Evolutionary conservation across 2,329 filamentous ascomycete genomes (phyloP), one percentile per base, ranked within the genome.

Genomic region (Pseudocercospora fuligena): DNA sequence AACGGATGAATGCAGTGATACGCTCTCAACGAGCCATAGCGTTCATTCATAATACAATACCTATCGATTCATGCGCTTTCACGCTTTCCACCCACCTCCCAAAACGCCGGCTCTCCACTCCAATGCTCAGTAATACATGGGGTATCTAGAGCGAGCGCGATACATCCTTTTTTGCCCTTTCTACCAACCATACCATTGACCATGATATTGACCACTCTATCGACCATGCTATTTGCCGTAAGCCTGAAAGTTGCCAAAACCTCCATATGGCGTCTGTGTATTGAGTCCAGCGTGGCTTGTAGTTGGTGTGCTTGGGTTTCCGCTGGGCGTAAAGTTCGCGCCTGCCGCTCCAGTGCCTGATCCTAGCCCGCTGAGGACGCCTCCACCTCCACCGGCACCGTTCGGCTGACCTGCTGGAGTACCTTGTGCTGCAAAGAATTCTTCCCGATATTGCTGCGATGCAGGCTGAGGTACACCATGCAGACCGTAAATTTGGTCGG

Each of bases 401-500:
- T 43, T 43, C 5, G 40, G 16, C 64, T 72, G 66, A 64, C 70
- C 67, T 68, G 71, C 61, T 19, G 70, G 74, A 40, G 72, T 84
- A 73, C 58, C 81, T 64, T 80, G 81, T 63, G 81, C 81, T 16
- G 81, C 81, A 27, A 82, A 77, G 66, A 78, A 79, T 49, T 79
- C 78, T n/a, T 79, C 77, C 12, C 78, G 71, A 33, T 73, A 75
- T 40, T 77, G 79, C 90, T 82, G 88, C 72, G 91, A 86, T 2
- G 83, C 83, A 21, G 83, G 83, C 14, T 81, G 78, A 9, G 80
- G 79, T 11, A 85, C 82, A 31, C 81, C 90, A 61, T 93, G 94
- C 9, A 98, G 84, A 11, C 94, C 94, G 92, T 94, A 98, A 73
- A 97, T 93, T 80, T 96, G 94, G 66, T 94, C 93, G 71, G 96